Percentiles rank a stretch among this genome's conserved stretches.
Evolutionary conservation across 2,329 filamentous ascomycete species (phyloP).

Genomic region (Alternaria ethzedia): DNA sequence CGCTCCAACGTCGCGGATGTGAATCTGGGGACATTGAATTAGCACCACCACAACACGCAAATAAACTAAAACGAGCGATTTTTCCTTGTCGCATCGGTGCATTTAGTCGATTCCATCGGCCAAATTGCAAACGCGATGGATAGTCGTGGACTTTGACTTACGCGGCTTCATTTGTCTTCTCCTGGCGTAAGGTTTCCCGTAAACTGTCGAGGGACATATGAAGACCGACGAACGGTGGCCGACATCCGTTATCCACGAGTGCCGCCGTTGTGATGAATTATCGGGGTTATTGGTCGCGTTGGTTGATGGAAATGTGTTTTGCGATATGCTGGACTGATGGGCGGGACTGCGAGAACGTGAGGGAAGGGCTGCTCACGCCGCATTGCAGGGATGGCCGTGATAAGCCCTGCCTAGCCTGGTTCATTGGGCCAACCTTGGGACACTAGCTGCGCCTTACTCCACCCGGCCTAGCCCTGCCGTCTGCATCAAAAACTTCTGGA

Average conservation of each 20-base stretch:
- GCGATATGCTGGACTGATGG: conserved; percentile 38
- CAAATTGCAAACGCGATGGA: conserved; percentile 24
- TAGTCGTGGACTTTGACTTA: conserved; percentile 42
- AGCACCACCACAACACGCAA: conserved; percentile 45
- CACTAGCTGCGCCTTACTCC: conserved; percentile 8
- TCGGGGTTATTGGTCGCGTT: conserved; percentile 31
- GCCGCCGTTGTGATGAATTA: conserved; percentile 50
- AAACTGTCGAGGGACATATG: conserved; percentile 58
- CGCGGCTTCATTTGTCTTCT: conserved; percentile 53
- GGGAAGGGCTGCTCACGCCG: conserved; percentile 25
- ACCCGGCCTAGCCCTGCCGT: conserved; percentile 24
- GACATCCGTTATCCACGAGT: conserved; percentile 57
- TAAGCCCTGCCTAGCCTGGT: conserved; percentile 32
- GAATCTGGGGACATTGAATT: conserved; percentile 69
- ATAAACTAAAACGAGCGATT: conserved; percentile 50
- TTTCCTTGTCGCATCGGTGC: conserved; percentile 47
- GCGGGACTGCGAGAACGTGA: conserved; percentile 35
- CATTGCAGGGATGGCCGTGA: conserved; percentile 23
- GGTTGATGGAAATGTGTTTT: conserved; percentile 45
- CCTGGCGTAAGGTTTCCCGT: conserved; percentile 49
- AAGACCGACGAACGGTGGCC: conserved; percentile 48
- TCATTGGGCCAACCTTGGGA: conserved; percentile 6
- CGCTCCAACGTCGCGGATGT: conserved; percentile 65
- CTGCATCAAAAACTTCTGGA: conserved; percentile 31
- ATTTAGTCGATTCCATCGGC: conserved; percentile 17